Base-by-base conservation (phyloP, 2,329 filamentous ascomycete genomes). In the Dactylellina cionopaga region DNA sequence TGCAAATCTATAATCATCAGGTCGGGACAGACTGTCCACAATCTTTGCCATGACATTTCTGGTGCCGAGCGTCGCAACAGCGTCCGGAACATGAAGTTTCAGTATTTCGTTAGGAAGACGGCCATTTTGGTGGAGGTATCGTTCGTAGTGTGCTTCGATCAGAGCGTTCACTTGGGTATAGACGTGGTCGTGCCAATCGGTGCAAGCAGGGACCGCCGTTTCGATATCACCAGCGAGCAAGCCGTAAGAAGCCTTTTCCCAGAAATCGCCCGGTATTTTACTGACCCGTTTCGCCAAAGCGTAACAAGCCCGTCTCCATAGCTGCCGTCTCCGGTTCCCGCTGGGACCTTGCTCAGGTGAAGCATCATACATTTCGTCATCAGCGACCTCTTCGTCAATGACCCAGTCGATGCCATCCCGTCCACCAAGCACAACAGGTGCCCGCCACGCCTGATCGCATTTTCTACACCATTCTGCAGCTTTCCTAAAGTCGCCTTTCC, bases 91-190 rank as follows among this genome's bases (percentile, higher is more conserved):
- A 2, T 85, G 82, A 71, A 90, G 88, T 1, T 85, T 84, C 33
- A 87, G 85, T 4, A 84, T 83, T 1, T 49, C 88, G 79, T n/a
- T 81, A 81, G 25, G 86, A 82, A 19, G 85, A 82, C 15, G 85
- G 80, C 31, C 84, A 84, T 15, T 85, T 80, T 9, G 86, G 82
- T 76, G 85, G 63, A 91, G 81, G 77, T 90, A 96, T 2, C 83
- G 82, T 76, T 94, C 90, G 78, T 96, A 94, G 76, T 94, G 90
- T 1, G 88, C 87, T 59, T 93, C 86, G 7, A 97, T 81, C 3
- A 94, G 83, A n/a, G 91, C 89, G 78, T 96, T 97, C 83, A 95
- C 95, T 79, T 93, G 88, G 33, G 90, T 89, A 80, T 95, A 96
- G 15, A 97, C 84, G 76, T 89, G 88, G 78, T 98, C 94, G 76